Evolutionary conservation across 805 yeast genomes (phyloP), one percentile per base, ranked within the genome.

Genomic region (Brettanomyces bruxellensis): DNA sequence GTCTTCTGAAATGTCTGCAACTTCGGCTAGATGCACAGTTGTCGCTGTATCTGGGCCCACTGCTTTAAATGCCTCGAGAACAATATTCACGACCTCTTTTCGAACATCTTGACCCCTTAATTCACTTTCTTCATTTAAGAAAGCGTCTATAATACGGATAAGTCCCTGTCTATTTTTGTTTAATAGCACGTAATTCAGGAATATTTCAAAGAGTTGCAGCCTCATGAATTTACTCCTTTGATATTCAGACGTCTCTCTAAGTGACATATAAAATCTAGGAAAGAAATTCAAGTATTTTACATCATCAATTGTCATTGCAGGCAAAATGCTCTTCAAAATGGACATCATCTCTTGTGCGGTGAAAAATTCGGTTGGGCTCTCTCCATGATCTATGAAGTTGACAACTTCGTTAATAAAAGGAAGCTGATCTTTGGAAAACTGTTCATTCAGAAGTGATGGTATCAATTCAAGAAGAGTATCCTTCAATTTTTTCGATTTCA

Each of bases 191-290:
- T 64, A 65, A 41, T 61, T 61, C 39, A 62, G 36, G 45, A 66
- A 64, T 13, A 64, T 52, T 48, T 63, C 66, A 49, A 64, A 62
- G 4, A 65, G 47, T 36, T 62, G 57, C 45, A 64, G 45, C 42
- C 68, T 51, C 9, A 57, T 40, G 4, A 39, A 41, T n/a, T 32
- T 25, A 45, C 60, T 51, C 23, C 47, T 12, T 1, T 44, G 36
- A 40, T 60, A 64, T n/a, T 49, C 51, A 0, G 51, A 23, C 8
- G 62, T 56, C 9, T 54, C 54, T 49, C 67, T 50, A 43, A 65
- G 37, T 3, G 60, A 43, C 23, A 55, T 58, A 44, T 65, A 66
- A 44, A 64, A 61, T 22, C 61, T 47, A 4, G 70, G 69, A 42
- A 66, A 62, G 50, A 64, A 65, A 50, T 58, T 59, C 41, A 56